Evolutionary conservation across 2,329 filamentous ascomycete genomes (phyloP).

Genomic region (Orbilia brochopaga): DNA sequence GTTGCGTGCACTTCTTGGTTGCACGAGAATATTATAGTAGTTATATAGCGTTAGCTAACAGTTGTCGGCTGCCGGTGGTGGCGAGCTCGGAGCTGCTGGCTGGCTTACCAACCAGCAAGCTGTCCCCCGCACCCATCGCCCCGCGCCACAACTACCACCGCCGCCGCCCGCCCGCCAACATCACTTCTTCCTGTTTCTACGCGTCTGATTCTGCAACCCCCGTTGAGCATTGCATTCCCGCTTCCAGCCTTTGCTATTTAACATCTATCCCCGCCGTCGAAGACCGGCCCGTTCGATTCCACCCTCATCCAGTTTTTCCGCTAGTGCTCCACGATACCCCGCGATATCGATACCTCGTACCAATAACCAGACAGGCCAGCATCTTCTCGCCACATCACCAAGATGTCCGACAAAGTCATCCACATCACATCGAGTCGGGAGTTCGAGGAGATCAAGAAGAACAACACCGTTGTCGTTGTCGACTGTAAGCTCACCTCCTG

Average conservation of each 20-base stretch:
- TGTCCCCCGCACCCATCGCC: not conserved
- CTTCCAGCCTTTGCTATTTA: not conserved
- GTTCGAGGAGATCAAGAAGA: constrained; percentile 71
- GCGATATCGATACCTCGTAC: too few relatives aligned
- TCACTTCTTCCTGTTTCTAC: not conserved
- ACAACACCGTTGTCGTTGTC: constrained; percentile 79
- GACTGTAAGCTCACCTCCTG: constrained; percentile 73
- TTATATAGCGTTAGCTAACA: too few relatives aligned
- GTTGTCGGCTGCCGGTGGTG: not conserved
- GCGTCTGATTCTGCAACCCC: not conserved
- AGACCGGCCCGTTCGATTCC: not conserved
- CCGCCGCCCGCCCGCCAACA: too few relatives aligned
- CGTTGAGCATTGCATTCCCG: not conserved
- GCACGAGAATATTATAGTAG: too few relatives aligned
- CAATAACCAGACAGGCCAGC: too few relatives aligned
- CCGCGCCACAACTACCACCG: not conserved
- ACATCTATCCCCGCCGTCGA: not conserved
- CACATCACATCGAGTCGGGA: constrained; percentile 70
- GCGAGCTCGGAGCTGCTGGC: not conserved
- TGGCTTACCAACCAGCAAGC: constrained; percentile 6
- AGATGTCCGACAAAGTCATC: constrained; percentile 33
- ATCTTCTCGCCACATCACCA: not conserved
- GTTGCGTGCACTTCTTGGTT: too few relatives aligned
- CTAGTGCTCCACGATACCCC: constrained; percentile 1
- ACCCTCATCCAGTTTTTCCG: not conserved